Evolutionary conservation across 257 asterid genomes (phyloP), one percentile per base, ranked within the genome.

Genomic region (Rehmannia glutinosa): DNA sequence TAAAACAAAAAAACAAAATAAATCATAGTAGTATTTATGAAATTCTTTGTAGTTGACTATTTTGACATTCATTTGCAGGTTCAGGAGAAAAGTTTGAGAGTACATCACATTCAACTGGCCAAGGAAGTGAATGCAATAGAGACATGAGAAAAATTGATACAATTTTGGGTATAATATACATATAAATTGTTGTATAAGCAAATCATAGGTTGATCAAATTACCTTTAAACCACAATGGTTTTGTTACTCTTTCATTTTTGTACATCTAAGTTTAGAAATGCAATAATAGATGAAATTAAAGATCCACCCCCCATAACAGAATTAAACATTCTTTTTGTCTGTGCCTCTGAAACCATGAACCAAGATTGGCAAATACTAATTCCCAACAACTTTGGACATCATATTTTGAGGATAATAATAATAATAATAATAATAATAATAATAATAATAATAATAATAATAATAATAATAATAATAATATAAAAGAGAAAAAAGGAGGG

Each of bases 1-100:
- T 46, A 13, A 7, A 38, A 6, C 9, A 16, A 21, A 7, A 16
- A 2, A 33, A 33, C 38, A 38, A 52, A 19, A 9, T 19, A 1
- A 35, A 5, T 36, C 11, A 9, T 6, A n/a, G n/a, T n/a, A n/a
- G n/a, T n/a, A n/a, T n/a, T n/a, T n/a, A n/a, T 20, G 32, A 19
- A 38, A 49, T 17, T 13, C 5, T 1, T 6, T 47, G 11, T 12
- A n/a, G 50, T 28, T 28, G 24, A 50, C 2, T 20, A 45, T 7
- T 39, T 59, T 28, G 20, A 36, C 58, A 65, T 35, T 50, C 30
- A 28, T 43, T 30, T 71, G 87, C 81, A 87, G 95, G 89, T 53
- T 39, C 72, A 71, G 35, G 92, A 84, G 69, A 80, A 71, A 60
- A 80, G 85, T 43, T 64, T 83, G 57, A 77, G 84, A 62, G 80